Base-by-base conservation (phyloP, 441 rosid species). In the Corymbia citriodora region DNA sequence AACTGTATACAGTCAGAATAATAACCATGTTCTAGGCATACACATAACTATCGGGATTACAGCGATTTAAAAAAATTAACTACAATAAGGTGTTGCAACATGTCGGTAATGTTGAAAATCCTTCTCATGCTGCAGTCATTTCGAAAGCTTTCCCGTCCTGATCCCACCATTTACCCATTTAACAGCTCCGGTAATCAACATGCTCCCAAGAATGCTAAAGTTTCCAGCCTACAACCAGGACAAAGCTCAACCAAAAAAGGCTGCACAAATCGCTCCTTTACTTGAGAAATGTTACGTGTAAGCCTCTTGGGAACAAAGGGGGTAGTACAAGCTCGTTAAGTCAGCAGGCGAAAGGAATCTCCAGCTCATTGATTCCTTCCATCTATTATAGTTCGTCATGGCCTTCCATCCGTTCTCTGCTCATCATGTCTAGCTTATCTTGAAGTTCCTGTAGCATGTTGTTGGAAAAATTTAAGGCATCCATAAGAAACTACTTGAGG, bases 381-480 rank as follows among this genome's bases (percentile, higher is more conserved):
- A 79, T 12, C 27, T 45, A 45, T 79, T 79, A 97, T 55, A 98
- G 98, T 92, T 98, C 99, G 87, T 98, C 99, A 52, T 93, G 99
- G 31, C 36, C 91, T 59, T 89, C 94, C 33, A 97, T 94, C 90
- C 93, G 95, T 87, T 95, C 94, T 91, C 94, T 93, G 94, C 94
- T 95, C 99, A 97, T 65, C 86, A 88, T 61, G 27, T 96, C 98
- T 52, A 97, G 95, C 92, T 97, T 96, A 88, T 94, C 90, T 94
- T 96, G 94, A 88, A 97, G 93, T 87, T 96, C 99, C 99, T 98
- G 92, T 88, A 79, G 85, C 85, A 40, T 4, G 17, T 23, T 48
- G 40, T 23, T 7, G 16, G n/a, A 79, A 23, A 40, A 45, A 3
- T 79, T 79, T 79, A 21, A 23, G 3, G 18, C n/a, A 21, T 7